A percentile compares a stretch with the other conserved stretches of the same genome.
Conservation (phyloP, 352 stramenopile species). For the Nothophytophthora sp. region DNA sequence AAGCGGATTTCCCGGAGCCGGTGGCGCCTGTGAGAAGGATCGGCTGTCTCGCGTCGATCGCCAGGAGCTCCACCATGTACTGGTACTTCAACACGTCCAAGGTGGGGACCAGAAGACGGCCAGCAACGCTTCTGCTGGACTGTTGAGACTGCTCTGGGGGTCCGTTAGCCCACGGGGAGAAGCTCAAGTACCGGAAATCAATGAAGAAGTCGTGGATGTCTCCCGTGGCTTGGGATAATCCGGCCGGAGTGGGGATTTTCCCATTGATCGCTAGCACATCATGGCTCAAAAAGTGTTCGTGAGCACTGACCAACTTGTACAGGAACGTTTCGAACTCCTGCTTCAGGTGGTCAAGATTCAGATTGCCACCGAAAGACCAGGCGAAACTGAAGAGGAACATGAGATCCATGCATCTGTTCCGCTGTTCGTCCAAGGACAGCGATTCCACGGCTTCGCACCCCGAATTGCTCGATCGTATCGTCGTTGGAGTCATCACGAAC, state of each 20-base stretch:
- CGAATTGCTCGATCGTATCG: neutral
- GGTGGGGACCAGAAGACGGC: conserved; percentile 60
- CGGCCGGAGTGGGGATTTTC: conserved; percentile 44
- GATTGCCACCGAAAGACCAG: conserved; percentile 73
- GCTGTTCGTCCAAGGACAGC: conserved; percentile 42
- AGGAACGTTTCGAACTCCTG: conserved; percentile 60
- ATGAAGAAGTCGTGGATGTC: conserved; percentile 75
- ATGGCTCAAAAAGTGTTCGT: conserved; percentile 49
- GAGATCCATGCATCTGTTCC: conserved; percentile 58
- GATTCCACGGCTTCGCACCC: conserved; percentile 13
- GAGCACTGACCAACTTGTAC: conserved; percentile 31
- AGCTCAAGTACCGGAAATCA: conserved; percentile 63
- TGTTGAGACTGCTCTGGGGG: conserved; percentile 15
- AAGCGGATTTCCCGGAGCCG: conserved; percentile 87
- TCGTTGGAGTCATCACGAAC: conserved; percentile 22
- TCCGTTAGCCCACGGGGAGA: conserved; percentile 48
- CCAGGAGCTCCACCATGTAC: conserved; percentile 53
- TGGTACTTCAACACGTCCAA: conserved; percentile 67
- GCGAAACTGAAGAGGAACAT: conserved; percentile 73
- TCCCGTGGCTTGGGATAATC: conserved; percentile 45
- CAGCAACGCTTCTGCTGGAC: conserved; percentile 12
- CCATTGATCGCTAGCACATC: conserved; percentile 57
- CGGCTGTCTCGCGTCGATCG: conserved; percentile 59
- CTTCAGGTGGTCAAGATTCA: conserved; percentile 39
- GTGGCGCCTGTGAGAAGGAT: conserved; percentile 90